Evolutionary conservation across 2,329 filamentous ascomycete genomes (phyloP), one percentile per base, ranked within the genome.

Genomic region (Trichoderma sp.): DNA sequence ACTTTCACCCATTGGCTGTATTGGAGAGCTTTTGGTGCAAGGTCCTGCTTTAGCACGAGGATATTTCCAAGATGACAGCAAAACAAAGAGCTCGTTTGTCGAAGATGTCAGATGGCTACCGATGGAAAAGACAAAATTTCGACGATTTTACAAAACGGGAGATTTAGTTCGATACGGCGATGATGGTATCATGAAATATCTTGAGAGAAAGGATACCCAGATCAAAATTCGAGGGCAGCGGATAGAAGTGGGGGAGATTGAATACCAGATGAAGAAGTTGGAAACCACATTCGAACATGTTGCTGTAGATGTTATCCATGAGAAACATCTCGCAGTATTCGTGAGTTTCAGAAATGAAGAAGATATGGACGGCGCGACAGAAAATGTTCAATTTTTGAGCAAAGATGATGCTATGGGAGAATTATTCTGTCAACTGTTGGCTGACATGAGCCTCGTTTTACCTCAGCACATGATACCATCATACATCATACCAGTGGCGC

Each of bases 391-490:
- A 7, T 24, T 68, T 0, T 36, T 28, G 21, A n/a, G 15, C 8
- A 67, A 6, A n/a, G 39, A 60, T 39, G n/a, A 68, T 3, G 15
- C 32, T 6, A 30, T 39, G 53, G 34, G 34, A 32, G 51, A 53
- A 14, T 1, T 51, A 9, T 28, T 61, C 3, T 51, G n/a, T 39
- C n/a, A 36, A 5, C 9, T 68, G 4, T 15, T 15, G 26, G 63
- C 56, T 15, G 32, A 71, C 12, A 26, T 68, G 63, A 58, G 28
- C 18, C 12, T 30, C 36, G 15, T 47, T 24, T 58, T 72, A n/a
- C 80, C 81, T 1, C 70, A 73, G 0, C 81, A 81, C 24, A 72
- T 72, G 71, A n/a, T 72, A 7, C 65, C 57, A n/a, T 57, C 26
- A 9, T 72, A 70, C 14, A 14, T 70, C 24, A 63, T 72, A 21